Percentiles rank a stretch among this genome's conserved stretches.
Conservation (phyloP, 148 eudicot species). For the Spergularia bocconei region DNA sequence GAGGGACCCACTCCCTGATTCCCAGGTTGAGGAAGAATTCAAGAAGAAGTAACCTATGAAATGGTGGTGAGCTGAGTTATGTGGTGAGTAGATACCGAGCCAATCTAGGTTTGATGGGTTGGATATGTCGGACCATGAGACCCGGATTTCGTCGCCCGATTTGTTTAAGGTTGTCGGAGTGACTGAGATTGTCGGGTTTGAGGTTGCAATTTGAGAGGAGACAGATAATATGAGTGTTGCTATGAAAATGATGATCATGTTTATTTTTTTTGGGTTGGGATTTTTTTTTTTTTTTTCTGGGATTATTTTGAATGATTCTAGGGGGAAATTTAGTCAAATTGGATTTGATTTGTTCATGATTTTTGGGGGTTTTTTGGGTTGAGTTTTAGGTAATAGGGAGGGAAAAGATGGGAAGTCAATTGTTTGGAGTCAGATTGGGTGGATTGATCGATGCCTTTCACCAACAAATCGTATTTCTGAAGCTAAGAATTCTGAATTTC, state of each 20-base stretch:
- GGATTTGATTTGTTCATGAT: not conserved
- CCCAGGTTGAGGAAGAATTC: constrained; percentile 41
- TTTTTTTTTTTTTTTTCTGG: no score
- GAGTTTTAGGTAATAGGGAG: not conserved
- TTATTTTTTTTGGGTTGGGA: no score
- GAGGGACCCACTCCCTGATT: constrained; percentile 77
- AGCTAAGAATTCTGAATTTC: not conserved
- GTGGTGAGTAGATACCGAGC: constrained; percentile 85
- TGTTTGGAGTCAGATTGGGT: not conserved
- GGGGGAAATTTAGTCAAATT: not conserved
- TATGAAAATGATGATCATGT: constrained; percentile 1
- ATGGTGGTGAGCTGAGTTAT: constrained; percentile 42
- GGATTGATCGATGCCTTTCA: constrained; percentile 8
- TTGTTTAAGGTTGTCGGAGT: constrained; percentile 43
- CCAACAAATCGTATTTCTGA: constrained; percentile 2
- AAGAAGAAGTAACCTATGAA: constrained; percentile 86
- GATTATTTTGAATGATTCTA: not conserved
- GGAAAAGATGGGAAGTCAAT: constrained; percentile 3
- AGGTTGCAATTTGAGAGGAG: constrained; percentile 21
- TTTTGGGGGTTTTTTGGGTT: not conserved
- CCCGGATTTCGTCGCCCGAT: constrained; percentile 57
- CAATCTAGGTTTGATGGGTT: constrained; percentile 74
- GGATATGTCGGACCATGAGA: constrained; percentile 61
- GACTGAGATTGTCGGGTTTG: constrained; percentile 34
- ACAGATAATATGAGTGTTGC: not conserved